These are phyloP conservation scores for Aspergillus felis DNA, from an alignment of 2,329 filamentous ascomycete genomes.

Conservation along the genomic window DNA sequence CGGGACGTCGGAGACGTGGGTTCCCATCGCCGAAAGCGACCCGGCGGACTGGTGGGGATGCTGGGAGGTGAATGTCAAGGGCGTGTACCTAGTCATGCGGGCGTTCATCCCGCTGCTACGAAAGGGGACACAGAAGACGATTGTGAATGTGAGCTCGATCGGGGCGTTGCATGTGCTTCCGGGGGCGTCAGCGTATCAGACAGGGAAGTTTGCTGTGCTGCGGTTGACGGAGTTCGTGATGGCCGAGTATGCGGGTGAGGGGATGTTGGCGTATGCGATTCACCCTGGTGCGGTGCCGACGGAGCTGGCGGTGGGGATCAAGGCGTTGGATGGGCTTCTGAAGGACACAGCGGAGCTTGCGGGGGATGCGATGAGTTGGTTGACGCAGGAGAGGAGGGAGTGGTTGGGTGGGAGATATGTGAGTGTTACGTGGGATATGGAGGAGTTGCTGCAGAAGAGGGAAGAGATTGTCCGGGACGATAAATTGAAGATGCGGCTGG, in stretches of 20 bases:
- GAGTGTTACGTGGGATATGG: slow-evolving; percentile 20
- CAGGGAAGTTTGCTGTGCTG: slow-evolving; percentile 41
- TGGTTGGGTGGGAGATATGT: slow-evolving; percentile 26
- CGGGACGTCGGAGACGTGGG: slow-evolving; percentile 18
- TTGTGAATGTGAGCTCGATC: slow-evolving; percentile 38
- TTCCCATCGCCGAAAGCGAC: slow-evolving; percentile 12
- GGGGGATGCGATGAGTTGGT: slow-evolving; percentile 20
- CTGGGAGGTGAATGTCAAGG: slow-evolving; percentile 21
- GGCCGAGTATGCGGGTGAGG: neutral
- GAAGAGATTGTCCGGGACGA: slow-evolving; percentile 21
- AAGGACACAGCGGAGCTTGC: slow-evolving; percentile 13
- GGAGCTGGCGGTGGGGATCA: slow-evolving; percentile 3
- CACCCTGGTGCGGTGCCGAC: slow-evolving; percentile 12
- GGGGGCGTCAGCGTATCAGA: slow-evolving; percentile 26
- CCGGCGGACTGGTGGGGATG: slow-evolving; percentile 18
- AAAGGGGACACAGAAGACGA: slow-evolving; percentile 14
- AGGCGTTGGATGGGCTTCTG: neutral
- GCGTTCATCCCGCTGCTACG: slow-evolving; percentile 27
- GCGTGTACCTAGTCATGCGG: slow-evolving; percentile 8
- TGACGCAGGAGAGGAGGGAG: slow-evolving; percentile 20
- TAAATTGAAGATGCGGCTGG: slow-evolving; percentile 16
- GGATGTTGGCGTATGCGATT: slow-evolving; percentile 11
- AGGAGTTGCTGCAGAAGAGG: slow-evolving; percentile 16
- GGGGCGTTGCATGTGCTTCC: slow-evolving; percentile 31
- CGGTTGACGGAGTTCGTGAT: neutral